Evolutionary conservation across 176 grass and related monocot genomes (phyloP).

Genomic region (Otatea glauca): DNA sequence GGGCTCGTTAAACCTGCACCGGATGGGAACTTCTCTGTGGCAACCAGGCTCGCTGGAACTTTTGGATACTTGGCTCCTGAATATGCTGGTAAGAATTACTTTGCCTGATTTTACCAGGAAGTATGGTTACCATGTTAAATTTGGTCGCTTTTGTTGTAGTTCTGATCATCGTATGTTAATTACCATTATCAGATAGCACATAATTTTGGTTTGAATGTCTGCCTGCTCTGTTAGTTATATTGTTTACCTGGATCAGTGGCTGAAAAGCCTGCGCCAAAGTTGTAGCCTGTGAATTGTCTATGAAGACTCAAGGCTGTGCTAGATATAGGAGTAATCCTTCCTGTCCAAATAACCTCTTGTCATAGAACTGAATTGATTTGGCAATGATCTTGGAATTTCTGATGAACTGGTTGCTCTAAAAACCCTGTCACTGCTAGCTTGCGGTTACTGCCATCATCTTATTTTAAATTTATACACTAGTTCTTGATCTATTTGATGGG

Average conservation of each 20-base stretch:
- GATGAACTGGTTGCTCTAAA: background rate
- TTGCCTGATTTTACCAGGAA: background rate
- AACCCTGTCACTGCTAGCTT: background rate
- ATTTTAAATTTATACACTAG: background rate
- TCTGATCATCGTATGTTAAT: background rate
- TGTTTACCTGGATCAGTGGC: background rate
- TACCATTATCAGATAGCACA: background rate
- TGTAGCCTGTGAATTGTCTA: background rate
- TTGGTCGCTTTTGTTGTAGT: background rate
- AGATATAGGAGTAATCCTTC: background rate
- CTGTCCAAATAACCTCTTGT: background rate
- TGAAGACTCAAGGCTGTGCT: background rate
- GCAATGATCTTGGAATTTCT: background rate
- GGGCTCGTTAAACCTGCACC: slow-evolving; percentile 86
- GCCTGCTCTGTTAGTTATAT: background rate
- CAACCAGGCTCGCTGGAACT: slow-evolving; percentile 88
- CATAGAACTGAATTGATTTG: background rate
- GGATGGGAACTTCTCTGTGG: slow-evolving; percentile 90
- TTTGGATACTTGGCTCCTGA: slow-evolving; percentile 98
- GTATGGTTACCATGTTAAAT: background rate
- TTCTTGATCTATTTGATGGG: background rate
- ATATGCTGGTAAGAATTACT: slow-evolving; percentile 79
- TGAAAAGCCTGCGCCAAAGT: background rate
- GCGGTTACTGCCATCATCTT: background rate
- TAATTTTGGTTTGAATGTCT: background rate